Conservation (phyloP, 208 protist genomes). For the Leishmania tropica region DNA sequence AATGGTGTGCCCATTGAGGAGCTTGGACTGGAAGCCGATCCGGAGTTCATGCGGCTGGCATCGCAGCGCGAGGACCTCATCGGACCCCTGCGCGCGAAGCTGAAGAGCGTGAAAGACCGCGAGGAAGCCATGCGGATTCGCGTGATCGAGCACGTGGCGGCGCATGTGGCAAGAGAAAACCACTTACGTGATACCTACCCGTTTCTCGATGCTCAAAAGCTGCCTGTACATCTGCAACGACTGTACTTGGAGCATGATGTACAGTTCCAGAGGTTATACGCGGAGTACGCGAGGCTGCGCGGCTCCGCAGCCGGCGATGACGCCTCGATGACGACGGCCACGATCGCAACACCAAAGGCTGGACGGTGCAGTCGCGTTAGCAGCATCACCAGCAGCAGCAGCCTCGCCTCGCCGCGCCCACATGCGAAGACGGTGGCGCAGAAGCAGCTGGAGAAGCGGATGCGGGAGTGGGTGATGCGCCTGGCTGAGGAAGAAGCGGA, state of each 20-base stretch:
- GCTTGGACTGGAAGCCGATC: conserved; percentile 59
- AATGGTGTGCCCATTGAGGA: conserved; percentile 49
- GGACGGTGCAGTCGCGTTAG: conserved; percentile 22
- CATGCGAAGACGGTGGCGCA: conserved; percentile 20
- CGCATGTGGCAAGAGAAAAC: conserved; percentile 37
- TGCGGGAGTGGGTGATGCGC: conserved; percentile 41
- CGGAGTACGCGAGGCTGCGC: conserved; percentile 34
- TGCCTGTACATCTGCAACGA: conserved; percentile 43
- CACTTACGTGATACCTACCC: conserved; percentile 34
- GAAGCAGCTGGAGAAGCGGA: conserved; percentile 49
- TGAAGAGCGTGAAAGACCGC: conserved; percentile 41
- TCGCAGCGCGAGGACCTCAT: conserved; percentile 60
- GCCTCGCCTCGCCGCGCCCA: conserved; percentile 12
- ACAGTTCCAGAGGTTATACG: conserved; percentile 32
- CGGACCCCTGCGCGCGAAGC: conserved; percentile 42
- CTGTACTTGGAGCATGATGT: conserved; percentile 41
- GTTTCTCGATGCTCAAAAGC: conserved; percentile 35
- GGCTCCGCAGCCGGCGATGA: conserved; percentile 17
- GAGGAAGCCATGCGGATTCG: conserved; percentile 56
- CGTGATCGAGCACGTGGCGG: conserved; percentile 41
- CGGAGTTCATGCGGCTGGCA: conserved; percentile 56
- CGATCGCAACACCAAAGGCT: background rate
- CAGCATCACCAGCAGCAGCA: conserved; percentile 12
- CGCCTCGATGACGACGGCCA: conserved; percentile 2
- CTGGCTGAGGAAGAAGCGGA: conserved; percentile 43